phyloP scores from a whole-genome alignment of 441 rosid genomes.

The Eruca vesicaria region DNA sequence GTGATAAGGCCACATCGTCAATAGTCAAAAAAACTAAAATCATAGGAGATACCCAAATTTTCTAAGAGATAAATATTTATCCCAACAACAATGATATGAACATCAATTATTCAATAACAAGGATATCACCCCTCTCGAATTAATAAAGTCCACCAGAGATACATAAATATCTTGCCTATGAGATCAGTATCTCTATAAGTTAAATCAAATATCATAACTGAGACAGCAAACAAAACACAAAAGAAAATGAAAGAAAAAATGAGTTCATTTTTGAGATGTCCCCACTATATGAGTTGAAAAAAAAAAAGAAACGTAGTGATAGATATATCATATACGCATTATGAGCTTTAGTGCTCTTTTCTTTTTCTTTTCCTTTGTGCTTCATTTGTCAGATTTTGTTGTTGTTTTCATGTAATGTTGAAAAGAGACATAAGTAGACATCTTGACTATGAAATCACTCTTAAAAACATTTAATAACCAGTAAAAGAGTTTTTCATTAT shows the following conservation, averaged over 20 bases:
- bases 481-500: background rate
- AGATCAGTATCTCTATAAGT: background rate
- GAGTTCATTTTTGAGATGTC: background rate
- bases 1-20: too few relatives aligned
- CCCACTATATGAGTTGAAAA: slow-evolving; percentile 1
- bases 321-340: background rate
- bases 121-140: background rate
- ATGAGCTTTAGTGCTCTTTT: slow-evolving; percentile 2
- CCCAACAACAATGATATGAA: background rate
- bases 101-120: background rate
- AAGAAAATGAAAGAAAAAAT: background rate
- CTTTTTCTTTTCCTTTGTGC: background rate
- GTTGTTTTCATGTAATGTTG: background rate
- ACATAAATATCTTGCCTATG: background rate
- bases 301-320: slow-evolving; percentile 15
- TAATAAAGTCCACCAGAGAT: slow-evolving; percentile 7
- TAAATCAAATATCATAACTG: background rate
- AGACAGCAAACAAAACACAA: background rate
- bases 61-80: too few relatives aligned
- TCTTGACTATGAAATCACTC: slow-evolving; percentile 9
- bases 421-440: slow-evolving; percentile 1
- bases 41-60: too few relatives aligned
- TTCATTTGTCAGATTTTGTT: slow-evolving; percentile 1
- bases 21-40: too few relatives aligned
- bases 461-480: background rate